Evolutionary conservation across 73 alveolate species (phyloP), one percentile per base, ranked within the genome.

Genomic region (Tetrahymena borealis): DNA sequence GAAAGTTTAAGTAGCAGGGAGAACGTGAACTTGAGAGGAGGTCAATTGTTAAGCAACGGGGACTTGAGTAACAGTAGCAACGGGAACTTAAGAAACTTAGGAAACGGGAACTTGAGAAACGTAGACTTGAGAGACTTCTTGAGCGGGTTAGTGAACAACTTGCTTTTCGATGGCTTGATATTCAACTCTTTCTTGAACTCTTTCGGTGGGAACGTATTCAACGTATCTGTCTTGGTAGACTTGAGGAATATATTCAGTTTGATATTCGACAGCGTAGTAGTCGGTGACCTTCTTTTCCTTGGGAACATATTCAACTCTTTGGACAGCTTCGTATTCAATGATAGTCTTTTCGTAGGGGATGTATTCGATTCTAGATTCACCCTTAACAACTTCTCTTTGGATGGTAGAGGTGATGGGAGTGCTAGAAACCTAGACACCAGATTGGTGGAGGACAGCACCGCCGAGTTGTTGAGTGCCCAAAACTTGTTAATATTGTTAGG

Each of bases 151-250:
- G 77, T 92, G 95, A 32, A 92, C 95, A 92, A 92, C 95, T 78
- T 92, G 78, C 79, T 78, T 91, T 94, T 94, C 94, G 6, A 91
- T 92, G 38, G 95, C 92, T 90, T 94, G 38, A 35, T 90, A 91
- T 94, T 94, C 94, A 91, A 91, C 91, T 94, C 92, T 78, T 94
- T 93, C 94, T 93, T 93, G 39, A 79, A 39, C 79, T 92, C 95
- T 92, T 32, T 92, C 95, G 78, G 90, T 91, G 38, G 95, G 95
- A 31, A 92, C 95, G 77, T 92, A 92, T 92, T 92, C 95, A 78
- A 92, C 78, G 79, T 92, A 92, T 92, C 90, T 92, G 35, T 92
- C 95, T 92, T 92, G 40, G 92, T 32, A 92, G 16, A 92, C 95
- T 92, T 92, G 90, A 78, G 95, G 95, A 8, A 92, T 79, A 39